A percentile compares a stretch with the other conserved stretches of the same genome.
These are phyloP conservation scores for Penstemon davidsonii DNA, from an alignment of 257 asterid species.

Conservation along the genomic window DNA sequence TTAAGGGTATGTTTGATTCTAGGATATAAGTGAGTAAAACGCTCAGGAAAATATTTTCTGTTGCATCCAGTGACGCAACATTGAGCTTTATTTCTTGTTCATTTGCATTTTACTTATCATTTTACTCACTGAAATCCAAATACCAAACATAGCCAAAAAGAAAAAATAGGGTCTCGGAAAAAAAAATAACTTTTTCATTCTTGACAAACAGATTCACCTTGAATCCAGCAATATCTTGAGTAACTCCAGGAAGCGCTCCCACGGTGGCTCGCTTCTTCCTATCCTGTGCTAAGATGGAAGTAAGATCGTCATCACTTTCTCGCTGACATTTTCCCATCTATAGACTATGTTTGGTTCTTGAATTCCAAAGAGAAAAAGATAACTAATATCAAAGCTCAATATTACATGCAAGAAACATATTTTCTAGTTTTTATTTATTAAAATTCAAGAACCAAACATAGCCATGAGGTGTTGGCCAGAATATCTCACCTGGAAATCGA, in stretches of 20 bases:
- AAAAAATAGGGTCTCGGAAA: neutral
- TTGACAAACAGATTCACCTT: slow-evolving; percentile 48
- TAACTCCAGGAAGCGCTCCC: slow-evolving; percentile 96
- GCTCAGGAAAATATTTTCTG: too few species aligned
- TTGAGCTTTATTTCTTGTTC: too few species aligned
- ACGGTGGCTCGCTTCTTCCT: slow-evolving; percentile 83
- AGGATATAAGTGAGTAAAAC: too few species aligned
- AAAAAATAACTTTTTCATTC: neutral
- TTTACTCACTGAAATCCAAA: too few species aligned
- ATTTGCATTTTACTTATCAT: neutral
- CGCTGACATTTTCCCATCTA: slow-evolving; percentile 6
- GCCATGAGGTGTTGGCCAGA: neutral
- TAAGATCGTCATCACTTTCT: slow-evolving; percentile 34
- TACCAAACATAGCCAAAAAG: neutral
- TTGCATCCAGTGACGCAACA: too few species aligned
- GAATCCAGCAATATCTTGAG: slow-evolving; percentile 97
- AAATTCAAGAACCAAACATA: too few species aligned
- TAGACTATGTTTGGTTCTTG: neutral
- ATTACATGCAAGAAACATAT: too few species aligned
- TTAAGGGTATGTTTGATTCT: too few species aligned
- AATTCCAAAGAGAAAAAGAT: slow-evolving; percentile 4
- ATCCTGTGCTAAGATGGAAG: slow-evolving; percentile 78
- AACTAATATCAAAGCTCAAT: neutral
- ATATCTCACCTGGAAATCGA: slow-evolving; percentile 73
- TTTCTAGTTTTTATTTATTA: too few species aligned